Percentiles rank a stretch among this genome's conserved stretches.
Evolutionary conservation across 2,329 filamentous ascomycete species (phyloP).

Genomic region (Claviceps sp.): DNA sequence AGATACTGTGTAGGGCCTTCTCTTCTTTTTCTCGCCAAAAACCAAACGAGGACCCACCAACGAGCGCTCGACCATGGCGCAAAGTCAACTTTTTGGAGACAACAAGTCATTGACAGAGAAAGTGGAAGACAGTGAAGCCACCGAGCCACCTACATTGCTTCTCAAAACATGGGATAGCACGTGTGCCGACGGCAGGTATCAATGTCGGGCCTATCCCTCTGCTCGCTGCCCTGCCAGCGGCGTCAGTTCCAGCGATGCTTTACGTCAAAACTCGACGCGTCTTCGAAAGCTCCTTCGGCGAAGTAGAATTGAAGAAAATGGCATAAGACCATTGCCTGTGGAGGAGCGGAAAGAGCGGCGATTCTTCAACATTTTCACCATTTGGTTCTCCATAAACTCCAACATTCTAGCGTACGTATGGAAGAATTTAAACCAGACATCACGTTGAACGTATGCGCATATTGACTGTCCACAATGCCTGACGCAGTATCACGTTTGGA

Average conservation of each 20-base stretch:
- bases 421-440: neutral
- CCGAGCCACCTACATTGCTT: neutral
- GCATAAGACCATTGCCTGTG: conserved; percentile 28
- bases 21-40: neutral
- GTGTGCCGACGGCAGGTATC: neutral
- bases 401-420: conserved; percentile 30
- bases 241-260: neutral
- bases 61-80: neutral
- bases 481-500: conserved; percentile 43
- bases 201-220: neutral
- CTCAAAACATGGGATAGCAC: neutral
- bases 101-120: neutral
- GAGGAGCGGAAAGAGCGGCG: conserved; percentile 26
- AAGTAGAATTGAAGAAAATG: conserved; percentile 29
- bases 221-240: neutral
- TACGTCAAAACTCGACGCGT: neutral
- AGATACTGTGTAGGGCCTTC: neutral
- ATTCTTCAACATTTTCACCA: conserved; percentile 32
- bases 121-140: neutral
- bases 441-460: neutral
- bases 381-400: conserved; percentile 35
- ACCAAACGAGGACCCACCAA: neutral
- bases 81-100: neutral
- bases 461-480: neutral
- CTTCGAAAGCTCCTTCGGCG: conserved; percentile 17